Conservation (phyloP, 441 rosid species). For the Rhodomyrtus psidioides region DNA sequence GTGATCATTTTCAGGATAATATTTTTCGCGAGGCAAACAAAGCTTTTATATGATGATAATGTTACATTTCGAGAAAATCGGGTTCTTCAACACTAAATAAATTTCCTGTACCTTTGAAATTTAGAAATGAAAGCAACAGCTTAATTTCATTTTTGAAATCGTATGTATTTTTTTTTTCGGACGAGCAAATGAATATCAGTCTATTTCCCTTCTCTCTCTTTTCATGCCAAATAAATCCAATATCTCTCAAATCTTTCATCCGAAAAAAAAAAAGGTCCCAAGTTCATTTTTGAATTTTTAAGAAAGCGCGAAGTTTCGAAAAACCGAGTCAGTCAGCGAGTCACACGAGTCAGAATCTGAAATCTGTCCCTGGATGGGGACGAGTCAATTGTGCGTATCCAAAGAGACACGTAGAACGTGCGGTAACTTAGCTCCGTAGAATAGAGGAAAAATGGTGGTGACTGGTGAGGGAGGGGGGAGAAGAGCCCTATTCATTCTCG, state of each 20-base stretch:
- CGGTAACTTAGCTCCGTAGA: not conserved
- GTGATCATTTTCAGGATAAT: too few species aligned
- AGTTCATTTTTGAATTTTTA: not conserved
- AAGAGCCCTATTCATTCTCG: not conserved
- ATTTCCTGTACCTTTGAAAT: not conserved
- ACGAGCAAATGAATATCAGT: not conserved
- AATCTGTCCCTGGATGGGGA: not conserved
- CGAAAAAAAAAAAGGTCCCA: not conserved
- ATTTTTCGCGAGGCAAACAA: accelerated
- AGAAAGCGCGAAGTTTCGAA: not conserved
- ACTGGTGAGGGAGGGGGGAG: not conserved
- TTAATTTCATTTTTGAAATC: too few species aligned
- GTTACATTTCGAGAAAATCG: not conserved
- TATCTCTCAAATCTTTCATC: not conserved
- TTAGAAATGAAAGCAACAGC: not conserved
- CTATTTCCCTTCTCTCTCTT: not conserved
- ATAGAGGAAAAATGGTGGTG: not conserved
- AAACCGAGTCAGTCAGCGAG: not conserved
- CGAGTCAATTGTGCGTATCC: not conserved
- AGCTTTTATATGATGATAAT: too few species aligned
- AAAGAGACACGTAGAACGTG: not conserved
- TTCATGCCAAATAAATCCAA: not conserved
- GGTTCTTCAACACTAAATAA: not conserved
- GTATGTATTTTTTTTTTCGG: too few species aligned
- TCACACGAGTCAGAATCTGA: slow-evolving; percentile 5